Evolutionary conservation across 371 early-diverging fungal genomes (phyloP), one percentile per base, ranked within the genome.

Genomic region (Rhizopus arrhizus): DNA sequence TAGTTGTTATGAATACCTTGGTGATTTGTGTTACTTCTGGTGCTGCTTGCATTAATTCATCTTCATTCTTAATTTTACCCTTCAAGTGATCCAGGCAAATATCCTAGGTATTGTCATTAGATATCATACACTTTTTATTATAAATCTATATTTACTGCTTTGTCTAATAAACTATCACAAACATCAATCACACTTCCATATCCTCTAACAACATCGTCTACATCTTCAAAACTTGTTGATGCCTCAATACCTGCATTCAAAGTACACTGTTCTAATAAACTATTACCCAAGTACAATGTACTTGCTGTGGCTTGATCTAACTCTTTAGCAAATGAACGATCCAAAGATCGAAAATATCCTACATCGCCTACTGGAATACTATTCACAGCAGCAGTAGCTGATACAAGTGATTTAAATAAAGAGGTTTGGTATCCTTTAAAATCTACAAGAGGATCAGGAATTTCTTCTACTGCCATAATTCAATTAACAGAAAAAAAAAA

Each of bases 111-210:
- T 16, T n/a, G 7, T 8, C 49, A 42, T 40, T 61, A 9, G 51
- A 42, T 16, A 2, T 22, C 10, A 2, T 48, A 22, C 28, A 28
- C 33, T 16, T 56, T 36, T 68, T 46, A 6, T 15, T 35, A 28
- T 6, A 47, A 43, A 22, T 15, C 11, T 49, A 28, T 5, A 72
- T 84, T 60, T 71, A 88, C 95, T 36, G 93, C 90, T 62, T 84
- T 84, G 70, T 96, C 96, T 12, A 94, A 74, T 65, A 95, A 71
- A 57, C 81, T 78, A 65, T 95, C 97, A 3, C 92, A 80, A n/a
- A 87, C 83, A 52, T 95, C 95, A 12, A 86, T 81, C 2, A 88
- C 87, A 7, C 70, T 59, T 42, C 78, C 76, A 62, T 84, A 95
- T 15, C 83, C 69, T 34, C 91, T 88, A 9, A 74, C 63, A 15